These are phyloP conservation scores for Pythium scleroteichum DNA, from an alignment of 352 stramenopile species.

Conservation along the genomic window DNA sequence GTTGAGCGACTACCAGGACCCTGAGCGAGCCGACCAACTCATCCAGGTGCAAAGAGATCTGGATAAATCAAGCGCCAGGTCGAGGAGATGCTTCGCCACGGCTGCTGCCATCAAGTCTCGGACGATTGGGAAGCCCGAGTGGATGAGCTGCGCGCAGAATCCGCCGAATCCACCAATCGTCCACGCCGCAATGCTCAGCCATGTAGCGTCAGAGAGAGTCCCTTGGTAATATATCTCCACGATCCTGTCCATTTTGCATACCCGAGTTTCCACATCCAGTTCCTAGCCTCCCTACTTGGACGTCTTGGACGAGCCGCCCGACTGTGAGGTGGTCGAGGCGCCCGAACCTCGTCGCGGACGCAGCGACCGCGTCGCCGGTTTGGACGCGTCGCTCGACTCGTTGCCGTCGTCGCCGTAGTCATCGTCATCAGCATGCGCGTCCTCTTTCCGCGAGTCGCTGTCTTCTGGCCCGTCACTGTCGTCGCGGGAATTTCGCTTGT, in stretches of 20 bases:
- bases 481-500: conserved; percentile 17
- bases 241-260: conserved; percentile 20
- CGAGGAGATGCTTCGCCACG: no score
- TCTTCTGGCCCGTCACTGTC: conserved; percentile 33
- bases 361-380: conserved; percentile 49
- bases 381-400: conserved; percentile 52
- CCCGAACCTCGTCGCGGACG: conserved; percentile 52
- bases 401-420: conserved; percentile 33
- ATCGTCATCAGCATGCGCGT: conserved; percentile 36
- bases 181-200: no score
- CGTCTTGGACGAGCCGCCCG: conserved; percentile 26
- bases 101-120: no score
- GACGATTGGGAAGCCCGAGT: no score
- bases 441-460: conserved; percentile 27
- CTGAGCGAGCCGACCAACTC: no score
- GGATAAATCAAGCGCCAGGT: no score
- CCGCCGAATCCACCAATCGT: no score
- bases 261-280: conserved; percentile 13
- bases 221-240: neutral
- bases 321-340: conserved; percentile 14
- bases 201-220: no score
- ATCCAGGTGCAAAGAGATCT: no score
- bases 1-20: no score
- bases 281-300: conserved; percentile 38
- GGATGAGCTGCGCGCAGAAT: no score